Evolutionary conservation across 306 rosid species (phyloP).

Genomic region (Lathyrus aphaca): DNA sequence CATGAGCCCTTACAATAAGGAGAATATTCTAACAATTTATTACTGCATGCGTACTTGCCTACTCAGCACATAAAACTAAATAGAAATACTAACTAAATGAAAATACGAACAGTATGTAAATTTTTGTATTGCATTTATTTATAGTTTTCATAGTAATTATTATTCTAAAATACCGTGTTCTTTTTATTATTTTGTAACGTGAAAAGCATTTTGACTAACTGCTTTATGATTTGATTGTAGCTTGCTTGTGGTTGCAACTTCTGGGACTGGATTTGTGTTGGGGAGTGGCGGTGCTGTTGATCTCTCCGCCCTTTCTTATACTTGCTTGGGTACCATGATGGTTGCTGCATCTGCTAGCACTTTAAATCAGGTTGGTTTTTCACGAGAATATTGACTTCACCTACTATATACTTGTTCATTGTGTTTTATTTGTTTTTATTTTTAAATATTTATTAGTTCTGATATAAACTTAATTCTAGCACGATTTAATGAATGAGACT

Average conservation of each 20-base stretch:
- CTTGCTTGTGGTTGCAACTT: slow-evolving; percentile 92
- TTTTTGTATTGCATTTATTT: background rate
- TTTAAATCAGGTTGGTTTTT: slow-evolving; percentile 77
- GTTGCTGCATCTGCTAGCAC: slow-evolving; percentile 95
- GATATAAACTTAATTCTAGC: background rate
- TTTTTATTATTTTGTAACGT: background rate
- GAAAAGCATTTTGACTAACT: background rate
- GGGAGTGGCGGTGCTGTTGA: slow-evolving; percentile 78
- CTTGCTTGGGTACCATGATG: slow-evolving; percentile 98
- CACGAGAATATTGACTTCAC: background rate
- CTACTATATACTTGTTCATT: background rate
- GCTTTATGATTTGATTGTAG: slow-evolving; percentile 46
- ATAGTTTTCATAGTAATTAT: background rate
- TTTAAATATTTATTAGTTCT: background rate
- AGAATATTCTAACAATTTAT: too few species aligned
- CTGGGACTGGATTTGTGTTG: slow-evolving; percentile 92
- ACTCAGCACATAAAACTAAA: too few species aligned
- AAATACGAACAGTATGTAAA: too few species aligned
- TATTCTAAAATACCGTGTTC: background rate
- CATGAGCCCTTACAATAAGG: too few species aligned
- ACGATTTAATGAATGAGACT: slow-evolving; percentile 5
- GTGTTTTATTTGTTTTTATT: background rate
- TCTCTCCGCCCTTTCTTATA: slow-evolving; percentile 67
- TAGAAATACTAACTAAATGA: too few species aligned
- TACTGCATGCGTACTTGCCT: too few species aligned